phyloP scores from a whole-genome alignment of 805 yeast species.

The Nakazawaea wickerhamii region DNA sequence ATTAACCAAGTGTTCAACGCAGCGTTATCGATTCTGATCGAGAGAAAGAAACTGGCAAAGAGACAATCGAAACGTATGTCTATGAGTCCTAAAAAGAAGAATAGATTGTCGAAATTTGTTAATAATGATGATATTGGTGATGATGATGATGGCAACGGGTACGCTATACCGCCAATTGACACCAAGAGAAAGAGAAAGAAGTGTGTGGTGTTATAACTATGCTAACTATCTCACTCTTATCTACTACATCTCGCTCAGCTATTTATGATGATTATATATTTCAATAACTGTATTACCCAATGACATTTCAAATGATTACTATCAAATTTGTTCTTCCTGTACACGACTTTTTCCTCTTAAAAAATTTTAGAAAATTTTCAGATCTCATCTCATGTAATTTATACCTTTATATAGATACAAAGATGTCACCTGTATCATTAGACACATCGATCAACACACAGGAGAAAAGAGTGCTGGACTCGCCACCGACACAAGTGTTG shows the following conservation, averaged over 20 bases:
- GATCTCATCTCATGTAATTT: background rate
- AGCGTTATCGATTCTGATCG: conserved; percentile 37
- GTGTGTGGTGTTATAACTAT: conserved; percentile 1
- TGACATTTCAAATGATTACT: conserved; percentile 3
- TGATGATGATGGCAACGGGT: conserved; percentile 11
- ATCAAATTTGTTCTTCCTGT: background rate
- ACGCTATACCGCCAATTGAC: background rate
- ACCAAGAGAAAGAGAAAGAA: background rate
- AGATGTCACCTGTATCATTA: conserved; percentile 9
- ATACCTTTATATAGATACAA: too few species aligned
- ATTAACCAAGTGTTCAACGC: conserved; percentile 62
- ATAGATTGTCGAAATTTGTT: background rate
- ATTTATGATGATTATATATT: too few species aligned
- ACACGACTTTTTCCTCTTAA: conserved; percentile 3
- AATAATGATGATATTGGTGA: conserved; percentile 2
- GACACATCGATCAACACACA: background rate
- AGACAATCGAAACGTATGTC: background rate
- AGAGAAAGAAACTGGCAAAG: conserved; percentile 9
- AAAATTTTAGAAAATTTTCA: conserved; percentile 3
- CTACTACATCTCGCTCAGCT: too few species aligned
- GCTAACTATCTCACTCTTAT: background rate
- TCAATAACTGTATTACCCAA: too few species aligned
- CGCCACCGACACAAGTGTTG: conserved; percentile 5
- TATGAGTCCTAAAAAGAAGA: conserved; percentile 9
- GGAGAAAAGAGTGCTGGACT: background rate